Evolutionary conservation across 805 yeast genomes (phyloP).

Genomic region (Saccharomyces kudriavzevii): DNA sequence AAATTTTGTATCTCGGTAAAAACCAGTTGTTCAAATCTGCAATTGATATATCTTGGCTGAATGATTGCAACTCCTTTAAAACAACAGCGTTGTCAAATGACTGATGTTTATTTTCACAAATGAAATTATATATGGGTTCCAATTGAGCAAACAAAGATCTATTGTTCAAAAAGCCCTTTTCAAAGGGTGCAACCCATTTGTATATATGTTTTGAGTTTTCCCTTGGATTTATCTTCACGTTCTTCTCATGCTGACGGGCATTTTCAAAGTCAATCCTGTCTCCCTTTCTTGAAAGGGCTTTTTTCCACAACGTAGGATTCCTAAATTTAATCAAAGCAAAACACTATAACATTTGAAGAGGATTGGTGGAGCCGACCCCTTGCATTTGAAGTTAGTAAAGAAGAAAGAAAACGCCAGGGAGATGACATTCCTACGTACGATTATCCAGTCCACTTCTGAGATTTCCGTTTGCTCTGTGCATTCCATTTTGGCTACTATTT

Average conservation of each 20-base stretch:
- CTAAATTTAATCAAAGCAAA: slow-evolving; percentile 19
- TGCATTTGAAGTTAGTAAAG: neutral
- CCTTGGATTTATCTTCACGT: neutral
- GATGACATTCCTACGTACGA: slow-evolving; percentile 4
- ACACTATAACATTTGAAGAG: slow-evolving; percentile 9
- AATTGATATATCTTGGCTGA: slow-evolving; percentile 11
- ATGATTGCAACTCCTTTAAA: slow-evolving; percentile 7
- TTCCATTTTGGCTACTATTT: neutral
- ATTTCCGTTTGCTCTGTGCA: neutral
- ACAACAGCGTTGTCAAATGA: slow-evolving; percentile 2
- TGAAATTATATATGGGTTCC: slow-evolving; percentile 4
- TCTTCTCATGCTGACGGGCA: neutral
- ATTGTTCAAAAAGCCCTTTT: slow-evolving; percentile 1
- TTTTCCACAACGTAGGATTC: slow-evolving; percentile 14
- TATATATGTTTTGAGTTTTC: neutral
- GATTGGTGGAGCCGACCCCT: neutral
- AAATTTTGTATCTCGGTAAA: slow-evolving; percentile 12
- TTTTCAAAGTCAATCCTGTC: neutral
- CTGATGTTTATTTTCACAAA: neutral
- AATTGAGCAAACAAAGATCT: slow-evolving; percentile 2
- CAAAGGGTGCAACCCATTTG: neutral
- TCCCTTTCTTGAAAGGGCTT: neutral
- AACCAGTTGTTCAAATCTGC: slow-evolving; percentile 11
- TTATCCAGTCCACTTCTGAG: slow-evolving; percentile 8
- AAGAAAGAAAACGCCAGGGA: neutral